Evolutionary conservation across 2,329 filamentous ascomycete genomes (phyloP).

Genomic region (Aureobasidium mangrovei): DNA sequence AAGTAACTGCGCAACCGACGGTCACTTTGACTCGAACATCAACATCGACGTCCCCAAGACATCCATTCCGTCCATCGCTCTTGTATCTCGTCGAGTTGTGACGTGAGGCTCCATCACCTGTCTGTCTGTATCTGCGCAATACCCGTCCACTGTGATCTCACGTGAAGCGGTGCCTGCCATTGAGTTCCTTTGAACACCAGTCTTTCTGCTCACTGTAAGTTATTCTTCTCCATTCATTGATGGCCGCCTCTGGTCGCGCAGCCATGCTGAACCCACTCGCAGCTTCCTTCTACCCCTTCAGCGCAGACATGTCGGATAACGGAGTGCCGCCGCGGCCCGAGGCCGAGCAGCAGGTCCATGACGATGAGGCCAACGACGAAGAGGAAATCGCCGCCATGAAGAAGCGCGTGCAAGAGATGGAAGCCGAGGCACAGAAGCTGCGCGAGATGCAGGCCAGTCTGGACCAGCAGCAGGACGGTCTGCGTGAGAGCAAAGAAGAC

Average conservation of each 20-base stretch:
- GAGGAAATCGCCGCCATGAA: conserved; percentile 43
- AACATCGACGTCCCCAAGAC: neutral
- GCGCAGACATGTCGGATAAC: conserved; percentile 20
- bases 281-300: conserved; percentile 2
- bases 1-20: neutral
- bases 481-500: conserved; percentile 89
- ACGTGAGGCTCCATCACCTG: neutral
- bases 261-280: conserved; percentile 9
- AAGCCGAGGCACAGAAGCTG: conserved; percentile 50
- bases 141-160: no score
- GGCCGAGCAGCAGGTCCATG: conserved; percentile 22
- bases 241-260: neutral
- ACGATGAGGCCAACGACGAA: conserved; percentile 27
- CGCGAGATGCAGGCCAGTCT: conserved; percentile 52
- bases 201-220: no score
- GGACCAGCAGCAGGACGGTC: conserved; percentile 73
- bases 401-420: conserved; percentile 47
- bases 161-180: no score
- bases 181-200: no score
- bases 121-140: neutral
- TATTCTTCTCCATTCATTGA: neutral
- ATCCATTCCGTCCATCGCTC: neutral
- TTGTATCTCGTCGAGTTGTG: neutral
- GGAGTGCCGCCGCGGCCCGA: conserved; percentile 19
- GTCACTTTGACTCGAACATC: conserved; percentile 3